phyloP scores from a whole-genome alignment of 257 asterid species.

The Nicotiana undulata region DNA sequence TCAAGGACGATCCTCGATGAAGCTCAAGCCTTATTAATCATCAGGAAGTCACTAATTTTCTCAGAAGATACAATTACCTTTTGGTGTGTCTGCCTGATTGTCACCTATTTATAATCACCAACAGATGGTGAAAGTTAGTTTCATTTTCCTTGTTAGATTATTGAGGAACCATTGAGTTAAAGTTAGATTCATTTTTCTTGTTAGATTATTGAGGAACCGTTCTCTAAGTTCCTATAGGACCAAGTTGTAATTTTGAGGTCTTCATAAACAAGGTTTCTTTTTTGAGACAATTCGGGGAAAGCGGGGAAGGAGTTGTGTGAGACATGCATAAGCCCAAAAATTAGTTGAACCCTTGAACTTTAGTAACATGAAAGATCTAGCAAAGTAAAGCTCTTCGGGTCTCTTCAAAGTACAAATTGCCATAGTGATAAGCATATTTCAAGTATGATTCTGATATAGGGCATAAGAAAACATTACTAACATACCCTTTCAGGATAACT shows the following conservation, averaged over 20 bases:
- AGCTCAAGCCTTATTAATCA: not conserved
- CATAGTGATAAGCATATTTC: not conserved
- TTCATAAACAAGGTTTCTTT: not conserved
- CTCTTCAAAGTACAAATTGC: not conserved
- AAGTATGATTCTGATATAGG: not conserved
- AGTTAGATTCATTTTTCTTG: too few relatives aligned
- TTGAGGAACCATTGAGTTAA: not conserved
- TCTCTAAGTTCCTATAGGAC: not conserved
- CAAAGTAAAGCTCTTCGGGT: not conserved
- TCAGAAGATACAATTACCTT: not conserved
- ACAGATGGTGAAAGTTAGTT: not conserved
- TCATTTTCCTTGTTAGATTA: not conserved
- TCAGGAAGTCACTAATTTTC: not conserved
- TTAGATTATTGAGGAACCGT: not conserved
- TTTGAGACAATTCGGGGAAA: not conserved
- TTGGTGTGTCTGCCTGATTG: not conserved
- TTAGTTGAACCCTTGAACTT: not conserved
- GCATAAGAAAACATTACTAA: not conserved
- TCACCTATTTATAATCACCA: not conserved
- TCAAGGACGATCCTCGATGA: not conserved
- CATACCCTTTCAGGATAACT: not conserved
- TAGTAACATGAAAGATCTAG: not conserved
- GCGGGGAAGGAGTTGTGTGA: not conserved
- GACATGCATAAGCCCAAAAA: not conserved
- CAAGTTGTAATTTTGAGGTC: not conserved